A percentile compares a stretch with the other conserved stretches of the same genome.
Conservation (phyloP, 1,284 basidiomycete genomes). For the Paramarasmius palmivorus region DNA sequence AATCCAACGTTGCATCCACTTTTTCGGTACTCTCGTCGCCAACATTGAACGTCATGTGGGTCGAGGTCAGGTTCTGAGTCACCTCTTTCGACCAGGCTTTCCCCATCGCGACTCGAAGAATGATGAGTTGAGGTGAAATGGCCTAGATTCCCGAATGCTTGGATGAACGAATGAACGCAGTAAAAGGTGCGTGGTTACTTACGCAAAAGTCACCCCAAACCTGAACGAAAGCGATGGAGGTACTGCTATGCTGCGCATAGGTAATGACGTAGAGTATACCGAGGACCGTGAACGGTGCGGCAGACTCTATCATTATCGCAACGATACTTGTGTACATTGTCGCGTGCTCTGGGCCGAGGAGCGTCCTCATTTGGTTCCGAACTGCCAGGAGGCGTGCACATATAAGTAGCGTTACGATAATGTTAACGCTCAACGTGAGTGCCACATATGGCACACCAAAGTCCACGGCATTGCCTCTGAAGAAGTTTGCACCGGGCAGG, state of each 20-base stretch:
- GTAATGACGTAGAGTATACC: slow-evolving; percentile 25
- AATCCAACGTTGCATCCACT: neutral
- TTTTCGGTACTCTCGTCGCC: slow-evolving; percentile 3
- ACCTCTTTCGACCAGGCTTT: slow-evolving; percentile 24
- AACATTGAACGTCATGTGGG: slow-evolving; percentile 6
- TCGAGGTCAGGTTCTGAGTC: slow-evolving; percentile 10
- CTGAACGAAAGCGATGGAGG: slow-evolving; percentile 23
- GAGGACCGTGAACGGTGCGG: slow-evolving; percentile 24
- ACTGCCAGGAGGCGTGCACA: slow-evolving; percentile 23
- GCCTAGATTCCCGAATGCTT: slow-evolving; percentile 12
- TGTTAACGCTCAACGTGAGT: slow-evolving; percentile 26
- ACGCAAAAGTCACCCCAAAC: slow-evolving; percentile 27
- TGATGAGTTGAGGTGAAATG: slow-evolving; percentile 28
- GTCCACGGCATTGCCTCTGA: slow-evolving; percentile 20
- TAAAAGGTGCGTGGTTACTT: slow-evolving; percentile 1
- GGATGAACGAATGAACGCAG: neutral
- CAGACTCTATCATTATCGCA: slow-evolving; percentile 27
- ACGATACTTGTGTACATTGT: slow-evolving; percentile 26
- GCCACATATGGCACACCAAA: slow-evolving; percentile 26
- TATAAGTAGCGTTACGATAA: slow-evolving; percentile 26
- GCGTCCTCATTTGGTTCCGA: slow-evolving; percentile 13
- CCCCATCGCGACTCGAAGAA: slow-evolving; percentile 26
- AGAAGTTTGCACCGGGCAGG: slow-evolving; percentile 22
- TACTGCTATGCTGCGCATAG: slow-evolving; percentile 23
- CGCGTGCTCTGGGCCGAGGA: slow-evolving; percentile 16